Evolutionary conservation across 1,139 yeast genomes (phyloP).

Genomic region (Blastobotrys buckinghamii): DNA sequence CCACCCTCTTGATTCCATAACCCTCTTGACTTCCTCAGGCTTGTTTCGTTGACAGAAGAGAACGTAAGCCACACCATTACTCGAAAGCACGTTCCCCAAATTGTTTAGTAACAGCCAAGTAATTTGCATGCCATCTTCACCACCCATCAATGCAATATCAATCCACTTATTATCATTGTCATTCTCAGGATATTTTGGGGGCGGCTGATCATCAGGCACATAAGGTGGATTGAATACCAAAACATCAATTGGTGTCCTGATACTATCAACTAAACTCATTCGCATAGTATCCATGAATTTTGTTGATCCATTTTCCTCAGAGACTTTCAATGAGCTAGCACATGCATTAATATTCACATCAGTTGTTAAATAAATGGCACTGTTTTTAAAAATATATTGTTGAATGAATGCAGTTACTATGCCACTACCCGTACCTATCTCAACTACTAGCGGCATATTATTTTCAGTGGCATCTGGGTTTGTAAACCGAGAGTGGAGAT

Average conservation of each 20-base stretch:
- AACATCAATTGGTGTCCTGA: constrained; percentile 40
- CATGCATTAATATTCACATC: constrained; percentile 83
- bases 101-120: constrained; percentile 57
- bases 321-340: constrained; percentile 46
- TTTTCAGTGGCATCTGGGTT: too few relatives aligned
- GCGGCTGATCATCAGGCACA: constrained; percentile 68
- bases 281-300: constrained; percentile 50
- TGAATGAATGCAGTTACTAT: constrained; percentile 71
- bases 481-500: constrained; percentile 9
- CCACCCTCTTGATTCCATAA: constrained; percentile 55
- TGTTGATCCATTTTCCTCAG: constrained; percentile 41
- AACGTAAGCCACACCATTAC: constrained; percentile 71
- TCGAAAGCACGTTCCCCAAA: constrained; percentile 45
- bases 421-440: constrained; percentile 91
- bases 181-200: constrained; percentile 41
- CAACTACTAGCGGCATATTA: constrained; percentile 55
- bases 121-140: constrained; percentile 80
- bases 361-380: constrained; percentile 54
- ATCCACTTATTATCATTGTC: constrained; percentile 58
- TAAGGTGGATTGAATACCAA: constrained; percentile 92
- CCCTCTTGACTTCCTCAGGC: constrained; percentile 52
- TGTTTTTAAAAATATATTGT: constrained; percentile 42
- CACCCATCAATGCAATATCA: constrained; percentile 86
- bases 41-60: constrained; percentile 81
- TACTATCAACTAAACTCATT: constrained; percentile 33